Evolutionary conservation across 257 asterid genomes (phyloP).

Genomic region (Echium plantagineum): DNA sequence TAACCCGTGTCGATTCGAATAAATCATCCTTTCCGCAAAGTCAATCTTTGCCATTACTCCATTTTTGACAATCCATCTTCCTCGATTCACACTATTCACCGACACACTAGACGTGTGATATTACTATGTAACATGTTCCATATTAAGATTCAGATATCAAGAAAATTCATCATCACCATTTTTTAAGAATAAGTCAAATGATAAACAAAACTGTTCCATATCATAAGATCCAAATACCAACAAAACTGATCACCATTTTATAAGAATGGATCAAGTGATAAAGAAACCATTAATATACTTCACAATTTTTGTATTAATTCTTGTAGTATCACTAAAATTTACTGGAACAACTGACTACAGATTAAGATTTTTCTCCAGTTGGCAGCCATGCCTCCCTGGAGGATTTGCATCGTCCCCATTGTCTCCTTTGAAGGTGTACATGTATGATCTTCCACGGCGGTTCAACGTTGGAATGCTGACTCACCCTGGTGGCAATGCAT

Average conservation of each 20-base stretch:
- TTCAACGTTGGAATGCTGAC: constrained; percentile 35
- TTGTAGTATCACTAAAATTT: constrained; percentile 8
- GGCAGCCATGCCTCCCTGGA: constrained; percentile 13
- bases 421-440: constrained; percentile 25
- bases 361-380: constrained; percentile 16
- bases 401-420: constrained; percentile 3
- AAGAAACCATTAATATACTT: constrained; percentile 5
- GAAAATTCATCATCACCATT: too few relatives aligned
- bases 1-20: too few relatives aligned
- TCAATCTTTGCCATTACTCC: too few relatives aligned
- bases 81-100: not conserved
- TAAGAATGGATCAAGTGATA: constrained; percentile 11
- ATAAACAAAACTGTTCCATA: too few relatives aligned
- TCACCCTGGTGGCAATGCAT: constrained; percentile 2
- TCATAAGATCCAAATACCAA: too few relatives aligned
- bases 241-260: not conserved
- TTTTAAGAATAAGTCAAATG: too few relatives aligned
- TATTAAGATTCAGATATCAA: too few relatives aligned
- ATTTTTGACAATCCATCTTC: too few relatives aligned
- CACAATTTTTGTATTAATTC: constrained; percentile 8
- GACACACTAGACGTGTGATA: too few relatives aligned
- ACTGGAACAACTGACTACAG: constrained; percentile 15
- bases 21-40: too few relatives aligned
- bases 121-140: too few relatives aligned
- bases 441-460: constrained; percentile 36